These are phyloP conservation scores for Torrubiellomyces zombiae DNA, from an alignment of 2,329 filamentous ascomycete genomes.

Conservation along the genomic window DNA sequence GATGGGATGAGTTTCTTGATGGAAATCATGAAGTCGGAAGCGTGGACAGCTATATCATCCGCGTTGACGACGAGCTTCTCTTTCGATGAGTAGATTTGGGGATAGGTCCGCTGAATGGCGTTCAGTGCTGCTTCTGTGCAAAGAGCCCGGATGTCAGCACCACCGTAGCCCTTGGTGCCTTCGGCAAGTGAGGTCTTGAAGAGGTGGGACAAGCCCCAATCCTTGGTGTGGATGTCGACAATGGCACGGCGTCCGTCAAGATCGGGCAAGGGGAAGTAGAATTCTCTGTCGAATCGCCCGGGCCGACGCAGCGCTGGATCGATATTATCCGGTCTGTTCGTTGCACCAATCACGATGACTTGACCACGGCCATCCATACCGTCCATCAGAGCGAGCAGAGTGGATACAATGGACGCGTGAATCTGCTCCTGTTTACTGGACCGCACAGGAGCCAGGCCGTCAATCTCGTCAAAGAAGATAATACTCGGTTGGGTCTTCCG, in stretches of 20 bases:
- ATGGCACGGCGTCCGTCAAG: conserved; percentile 67
- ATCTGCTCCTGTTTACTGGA: conserved; percentile 99
- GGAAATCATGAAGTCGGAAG: conserved; percentile 93
- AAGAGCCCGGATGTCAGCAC: conserved; percentile 82
- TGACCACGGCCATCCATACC: conserved; percentile 97
- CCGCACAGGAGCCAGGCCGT: conserved; percentile 84
- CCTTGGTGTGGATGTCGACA: conserved; percentile 85
- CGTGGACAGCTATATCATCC: conserved; percentile 65
- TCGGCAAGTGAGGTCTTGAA: conserved; percentile 79
- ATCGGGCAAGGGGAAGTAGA: conserved; percentile 90
- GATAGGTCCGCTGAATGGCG: conserved; percentile 86
- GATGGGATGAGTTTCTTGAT: conserved; percentile 94
- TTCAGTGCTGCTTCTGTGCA: conserved; percentile 95
- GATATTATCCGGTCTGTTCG: conserved; percentile 89
- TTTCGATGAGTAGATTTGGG: conserved; percentile 84
- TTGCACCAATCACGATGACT: conserved; percentile 97
- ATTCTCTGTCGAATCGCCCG: conserved; percentile 91
- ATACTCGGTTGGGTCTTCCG: conserved; percentile 93
- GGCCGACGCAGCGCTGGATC: conserved; percentile 89
- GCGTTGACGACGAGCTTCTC: conserved; percentile 84
- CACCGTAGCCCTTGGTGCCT: conserved; percentile 88
- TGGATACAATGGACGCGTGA: conserved; percentile 92
- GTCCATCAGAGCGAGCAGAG: conserved; percentile 86
- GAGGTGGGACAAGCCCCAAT: conserved; percentile 65
- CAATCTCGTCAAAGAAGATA: conserved; percentile 99